Evolutionary conservation across 2,329 filamentous ascomycete genomes (phyloP).

Genomic region (Lecanoromycetidae sp.): DNA sequence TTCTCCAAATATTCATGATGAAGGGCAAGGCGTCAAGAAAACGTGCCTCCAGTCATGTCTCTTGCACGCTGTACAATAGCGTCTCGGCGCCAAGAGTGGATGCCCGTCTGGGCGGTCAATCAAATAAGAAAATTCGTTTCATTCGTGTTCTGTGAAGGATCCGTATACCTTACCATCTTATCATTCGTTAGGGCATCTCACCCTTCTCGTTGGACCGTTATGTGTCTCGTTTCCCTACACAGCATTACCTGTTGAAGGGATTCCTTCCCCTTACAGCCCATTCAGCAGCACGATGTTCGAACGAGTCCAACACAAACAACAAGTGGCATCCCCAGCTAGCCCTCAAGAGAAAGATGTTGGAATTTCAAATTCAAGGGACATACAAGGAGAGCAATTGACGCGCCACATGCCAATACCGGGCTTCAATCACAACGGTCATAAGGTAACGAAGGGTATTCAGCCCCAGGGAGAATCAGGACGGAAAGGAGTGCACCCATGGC

Average conservation of each 20-base stretch:
- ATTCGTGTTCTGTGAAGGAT: too few relatives aligned
- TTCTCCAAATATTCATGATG: too few relatives aligned
- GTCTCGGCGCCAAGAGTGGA: background rate
- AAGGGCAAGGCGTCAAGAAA: too few relatives aligned
- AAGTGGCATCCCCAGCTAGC: background rate
- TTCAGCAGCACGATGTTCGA: background rate
- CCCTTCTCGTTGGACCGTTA: too few relatives aligned
- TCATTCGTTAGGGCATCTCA: too few relatives aligned
- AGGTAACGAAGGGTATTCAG: constrained; percentile 28
- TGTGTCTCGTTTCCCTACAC: too few relatives aligned
- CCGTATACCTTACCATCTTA: too few relatives aligned
- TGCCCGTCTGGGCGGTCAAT: background rate
- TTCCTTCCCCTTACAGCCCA: background rate
- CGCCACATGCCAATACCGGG: constrained; percentile 6
- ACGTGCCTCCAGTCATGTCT: too few relatives aligned
- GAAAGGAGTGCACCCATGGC: constrained; percentile 49
- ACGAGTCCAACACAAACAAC: background rate
- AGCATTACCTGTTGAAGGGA: too few relatives aligned
- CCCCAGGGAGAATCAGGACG: constrained; percentile 57
- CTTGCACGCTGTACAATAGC: background rate
- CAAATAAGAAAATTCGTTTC: background rate
- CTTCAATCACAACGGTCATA: constrained; percentile 23
- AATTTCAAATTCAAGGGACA: background rate
- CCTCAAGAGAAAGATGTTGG: constrained; percentile 1
- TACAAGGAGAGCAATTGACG: background rate